Base-by-base conservation (phyloP, 2,329 filamentous ascomycete genomes). In the Cadophora sp. region DNA sequence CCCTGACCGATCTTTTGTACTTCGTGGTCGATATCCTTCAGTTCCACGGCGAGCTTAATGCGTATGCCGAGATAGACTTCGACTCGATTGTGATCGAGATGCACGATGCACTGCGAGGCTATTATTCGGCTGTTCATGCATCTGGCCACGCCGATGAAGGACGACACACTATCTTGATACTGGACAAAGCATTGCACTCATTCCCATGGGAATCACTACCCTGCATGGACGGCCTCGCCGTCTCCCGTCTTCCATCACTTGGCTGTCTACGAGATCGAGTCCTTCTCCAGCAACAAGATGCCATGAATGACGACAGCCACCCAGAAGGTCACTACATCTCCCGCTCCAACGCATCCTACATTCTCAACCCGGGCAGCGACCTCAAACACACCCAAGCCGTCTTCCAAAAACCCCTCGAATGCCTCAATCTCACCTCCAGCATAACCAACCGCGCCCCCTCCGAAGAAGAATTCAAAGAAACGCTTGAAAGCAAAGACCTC, bases 121-220 rank as follows among this genome's bases (percentile, higher is more conserved):
- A 97, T 76, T 90, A 97, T 75, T 84, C 82, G 27, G 79, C 77
- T 24, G 75, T 81, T 65, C 77, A 81, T 34, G 78, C 79, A 7
- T 72, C 74, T 63, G 73, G 73, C 63, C 76, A 71, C 66, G 76
- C 75, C 19, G 71, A 76, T 31, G 81, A 83, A 37, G 79, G 81
- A 12, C 82, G 82, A 1, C 96, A 99, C 77, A 95, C 93, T 0
- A 91, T 99, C 64, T 84, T 99, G 2, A 89, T 99, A 7, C 84
- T 99, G 6, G 96, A 99, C 80, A 97, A 97, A 79, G 87, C 92
- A 2, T 85, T 99, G 1, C 96, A 98, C 76, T 85, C 88, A 1
- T 97, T 99, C 76, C 96, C 96, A 0, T 99, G 97, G 96, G 96
- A 99, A 77, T 97, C 93, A 0, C 82, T 99, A 46, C 93, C 94